These are phyloP conservation scores for Stromatinia cepivora DNA, from an alignment of 2,329 filamentous ascomycete species.

Conservation along the genomic window DNA sequence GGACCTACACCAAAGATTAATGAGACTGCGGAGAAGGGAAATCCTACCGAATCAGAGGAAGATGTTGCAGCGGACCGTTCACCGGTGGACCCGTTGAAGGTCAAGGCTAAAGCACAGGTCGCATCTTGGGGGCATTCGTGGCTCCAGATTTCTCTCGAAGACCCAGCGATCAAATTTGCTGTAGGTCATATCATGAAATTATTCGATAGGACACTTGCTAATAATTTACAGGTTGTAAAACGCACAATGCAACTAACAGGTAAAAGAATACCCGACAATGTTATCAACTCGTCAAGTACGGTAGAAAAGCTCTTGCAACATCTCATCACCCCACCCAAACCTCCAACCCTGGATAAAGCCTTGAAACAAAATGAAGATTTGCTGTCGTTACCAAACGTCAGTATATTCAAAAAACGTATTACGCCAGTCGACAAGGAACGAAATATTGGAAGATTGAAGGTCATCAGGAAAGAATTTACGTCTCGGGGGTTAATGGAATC, in stretches of 20 bases:
- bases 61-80: conserved; percentile 38
- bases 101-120: conserved; percentile 38
- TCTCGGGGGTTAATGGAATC: conserved; percentile 57
- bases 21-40: conserved; percentile 28
- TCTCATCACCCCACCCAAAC: conserved; percentile 55
- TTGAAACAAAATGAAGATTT: conserved; percentile 52
- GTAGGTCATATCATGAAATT: conserved; percentile 51
- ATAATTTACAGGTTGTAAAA: conserved; percentile 66
- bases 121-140: conserved; percentile 56
- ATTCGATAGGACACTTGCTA: conserved; percentile 13
- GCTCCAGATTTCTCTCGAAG: conserved; percentile 57
- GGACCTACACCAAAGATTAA: conserved; percentile 25
- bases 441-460: conserved; percentile 73
- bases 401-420: conserved; percentile 62
- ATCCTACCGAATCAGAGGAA: conserved; percentile 36
- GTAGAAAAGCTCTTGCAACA: conserved; percentile 56
- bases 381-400: conserved; percentile 65
- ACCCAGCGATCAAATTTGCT: conserved; percentile 67
- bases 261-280: conserved; percentile 69
- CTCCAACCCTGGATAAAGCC: conserved; percentile 62
- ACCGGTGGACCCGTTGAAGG: conserved; percentile 27
- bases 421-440: conserved; percentile 73
- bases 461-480: conserved; percentile 70
- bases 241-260: conserved; percentile 80
- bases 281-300: conserved; percentile 57